Evolutionary conservation across 2,329 filamentous ascomycete genomes (phyloP), one percentile per base, ranked within the genome.

Genomic region (Pleurostoma richardsiae): DNA sequence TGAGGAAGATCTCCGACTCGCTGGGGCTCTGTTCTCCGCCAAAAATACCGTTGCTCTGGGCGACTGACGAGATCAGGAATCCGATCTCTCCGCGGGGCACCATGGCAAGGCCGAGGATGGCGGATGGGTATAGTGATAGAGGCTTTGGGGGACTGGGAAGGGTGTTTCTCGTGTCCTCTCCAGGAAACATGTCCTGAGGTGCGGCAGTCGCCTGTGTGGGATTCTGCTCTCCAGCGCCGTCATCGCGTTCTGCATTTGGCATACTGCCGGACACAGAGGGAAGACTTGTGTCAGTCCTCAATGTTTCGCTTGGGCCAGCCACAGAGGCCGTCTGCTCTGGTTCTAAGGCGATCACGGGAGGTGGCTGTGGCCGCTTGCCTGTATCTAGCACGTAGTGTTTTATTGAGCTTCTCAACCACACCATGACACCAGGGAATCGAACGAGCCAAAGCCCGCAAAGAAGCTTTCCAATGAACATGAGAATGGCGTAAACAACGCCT

Each of bases 11-110:
- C 26, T 74, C 64, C 0, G 68, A 71, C 11, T 53, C 38, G 29
- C 47, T n/a, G 41, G 5, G 33, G 10, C 26, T 30, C 5, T 44
- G 30, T 11, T 49, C 10, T 40, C 36, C 4, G 1, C 48, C 45
- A 38, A 77, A 77, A 10, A 75, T 62, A 0, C 69, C 68, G 2
- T 71, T 68, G 41, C 68, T 73, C 55, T 88, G 75, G 0, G 85
- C 85, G 0, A 90, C 62, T 0, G 83, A 80, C 1, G 83, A 82
- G 50, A 94, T 88, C 40, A 92, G 62, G 51, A 90, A 90, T 0
- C 87, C 86, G 31, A 92, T 88, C 60, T 94, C 88, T 1, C 88
- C 87, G n/a, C 87, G 74, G 0, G 87, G 81, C 0, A 86, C 78
- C 87, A 92, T 92, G 3, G 71, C 74, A 19, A 77, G 70, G 1